Base-by-base conservation (phyloP, 2,329 filamentous ascomycete species). In the Xylariaceae sp. region DNA sequence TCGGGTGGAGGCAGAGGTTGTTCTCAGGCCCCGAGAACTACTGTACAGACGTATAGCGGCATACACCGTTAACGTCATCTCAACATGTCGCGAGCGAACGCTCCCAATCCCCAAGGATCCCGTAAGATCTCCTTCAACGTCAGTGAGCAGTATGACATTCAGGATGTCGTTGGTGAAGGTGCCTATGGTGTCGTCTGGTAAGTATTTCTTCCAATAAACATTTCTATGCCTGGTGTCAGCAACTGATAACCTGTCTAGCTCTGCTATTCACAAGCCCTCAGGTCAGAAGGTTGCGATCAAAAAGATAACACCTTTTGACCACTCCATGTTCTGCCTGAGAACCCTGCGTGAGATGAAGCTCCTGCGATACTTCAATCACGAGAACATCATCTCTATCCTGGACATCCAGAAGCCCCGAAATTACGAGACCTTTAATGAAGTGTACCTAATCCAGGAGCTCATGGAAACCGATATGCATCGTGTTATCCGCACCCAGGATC, bases 391-490 rank as follows among this genome's bases (percentile, higher is more conserved):
- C 74, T 97, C 92, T 55, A 99, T 99, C 70, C 86, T 99, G 68
- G 94, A 99, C 75, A 99, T 99, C 69, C 94, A 99, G 78, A 96
- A 97, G 80, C 94, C 94, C 48, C 85, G 93, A 71, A 96, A 89
- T 80, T 97, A 95, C 73, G 93, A 97, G 73, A 88, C 86, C 55
- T 99, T 99, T 77, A 92, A 92, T 59, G 94, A 99, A 77, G 94
- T 99, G 64, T 99, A 99, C 75, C 87, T 99, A 68, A 97, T 99
- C 69, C 94, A 97, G 90, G 92, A 96, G 77, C 85, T 99, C 70
- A 99, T 99, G 94, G 94, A 99, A 80, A 99, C 94, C 52, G 94
- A 99, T 73, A 99, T 99, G 94, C 94, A 99, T 76, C 87, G 94
- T 67, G 94, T 99, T 66, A 99, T 99, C 72, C 91, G 94, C 68